These are phyloP conservation scores for Venturia pyrina DNA, from an alignment of 2,329 filamentous ascomycete species.

Conservation along the genomic window DNA sequence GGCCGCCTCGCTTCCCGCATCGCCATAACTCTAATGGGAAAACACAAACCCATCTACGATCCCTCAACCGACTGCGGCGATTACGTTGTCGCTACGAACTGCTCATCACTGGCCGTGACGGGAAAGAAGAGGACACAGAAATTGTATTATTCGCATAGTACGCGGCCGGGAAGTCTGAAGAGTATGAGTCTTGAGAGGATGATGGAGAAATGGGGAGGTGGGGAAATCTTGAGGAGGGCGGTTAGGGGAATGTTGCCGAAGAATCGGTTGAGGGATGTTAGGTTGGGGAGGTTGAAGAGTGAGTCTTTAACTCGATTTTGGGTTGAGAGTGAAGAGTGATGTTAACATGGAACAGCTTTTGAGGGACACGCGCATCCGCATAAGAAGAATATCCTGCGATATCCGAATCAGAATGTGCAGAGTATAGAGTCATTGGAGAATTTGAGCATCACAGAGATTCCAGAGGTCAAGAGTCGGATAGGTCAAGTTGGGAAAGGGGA, in stretches of 20 bases:
- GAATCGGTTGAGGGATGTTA: conserved; percentile 81
- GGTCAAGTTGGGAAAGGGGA: not conserved
- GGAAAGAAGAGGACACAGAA: conserved; percentile 92
- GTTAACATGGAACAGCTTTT: conserved; percentile 49
- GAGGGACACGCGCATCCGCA: conserved; percentile 91
- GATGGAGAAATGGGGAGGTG: conserved; percentile 88
- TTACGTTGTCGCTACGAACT: conserved; percentile 92
- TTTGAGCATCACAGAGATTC: conserved; percentile 1
- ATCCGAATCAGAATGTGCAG: conserved; percentile 6
- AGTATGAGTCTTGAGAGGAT: conserved; percentile 89
- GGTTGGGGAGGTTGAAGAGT: conserved; percentile 78
- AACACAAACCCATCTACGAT: conserved; percentile 97
- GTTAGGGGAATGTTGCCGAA: conserved; percentile 97
- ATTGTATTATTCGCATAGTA: conserved; percentile 91
- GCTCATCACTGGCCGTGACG: conserved; percentile 75
- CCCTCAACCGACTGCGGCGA: conserved; percentile 97
- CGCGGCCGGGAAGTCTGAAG: conserved; percentile 76
- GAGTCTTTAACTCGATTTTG: conserved; percentile 19
- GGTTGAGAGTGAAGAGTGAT: not conserved
- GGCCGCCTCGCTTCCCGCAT: conserved; percentile 84
- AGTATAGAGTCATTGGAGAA: not conserved
- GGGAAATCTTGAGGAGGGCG: conserved; percentile 81
- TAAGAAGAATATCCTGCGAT: conserved; percentile 54
- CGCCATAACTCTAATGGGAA: conserved; percentile 85
- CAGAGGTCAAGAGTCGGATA: conserved; percentile 9